Base-by-base conservation (phyloP, 768 basidiomycete genomes). In the Phylloporus sp. region DNA sequence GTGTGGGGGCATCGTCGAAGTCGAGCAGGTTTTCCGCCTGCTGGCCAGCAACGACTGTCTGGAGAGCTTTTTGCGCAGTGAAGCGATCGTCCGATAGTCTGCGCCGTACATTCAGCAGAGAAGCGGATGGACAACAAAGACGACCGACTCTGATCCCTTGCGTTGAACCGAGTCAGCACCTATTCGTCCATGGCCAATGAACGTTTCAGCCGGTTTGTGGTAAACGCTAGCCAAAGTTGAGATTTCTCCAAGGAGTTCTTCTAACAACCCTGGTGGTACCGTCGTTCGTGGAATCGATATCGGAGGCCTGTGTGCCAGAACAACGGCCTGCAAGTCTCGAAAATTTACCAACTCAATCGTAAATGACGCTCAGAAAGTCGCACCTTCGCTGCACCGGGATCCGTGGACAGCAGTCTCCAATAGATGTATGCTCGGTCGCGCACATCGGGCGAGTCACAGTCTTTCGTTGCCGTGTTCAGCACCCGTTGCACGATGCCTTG, bases 341-440 rank as follows among this genome's bases (percentile, higher is more conserved):
- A 23, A 48, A 22, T 51, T 38, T 18, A 38, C 47, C 42, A 46
- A 28, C 27, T 22, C 32, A 22, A 32, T 9, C 23, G 3, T 1
- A 24, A 3, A 38, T 4, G 11, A 27, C 18, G n/a, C n/a, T 34
- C 18, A 20, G 10, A 29, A n/a, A 3, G 9, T 22, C 32, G 2
- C 51, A 90, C 93, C 77, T 97, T 99, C 0, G 96, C 95, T 15
- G 95, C 92, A 3, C 81, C 90, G 1, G 94, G 90, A 65, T 99
- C 95, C 46, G 91, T 93, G 6, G 91, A 95, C 22, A 99, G 66
- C 52, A 99, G 61, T 50, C 96, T 77, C 96, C 96, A 99, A 61
- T 98, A 98, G 32, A 98, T 95, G 62, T 98, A 99, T 1, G 96
- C 96, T 39, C 94, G 78, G 65, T 99, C 96, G 33, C 96, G 79